Percentiles rank a stretch among this genome's conserved stretches.
These are phyloP conservation scores for Dactylellina cionopaga DNA, from an alignment of 2,329 filamentous ascomycete genomes.

Conservation along the genomic window DNA sequence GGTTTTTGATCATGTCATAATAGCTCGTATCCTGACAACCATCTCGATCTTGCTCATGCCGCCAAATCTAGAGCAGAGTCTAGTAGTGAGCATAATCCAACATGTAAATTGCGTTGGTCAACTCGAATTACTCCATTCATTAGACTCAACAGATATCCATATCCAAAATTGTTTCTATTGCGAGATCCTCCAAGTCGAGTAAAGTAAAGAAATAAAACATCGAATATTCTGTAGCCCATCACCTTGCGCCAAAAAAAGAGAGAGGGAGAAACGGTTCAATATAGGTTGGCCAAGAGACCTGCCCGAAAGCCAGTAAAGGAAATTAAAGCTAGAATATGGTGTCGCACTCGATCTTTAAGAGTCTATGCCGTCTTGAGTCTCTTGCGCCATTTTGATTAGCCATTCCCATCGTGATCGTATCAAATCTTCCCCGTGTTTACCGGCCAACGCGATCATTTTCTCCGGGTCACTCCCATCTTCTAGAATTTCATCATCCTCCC, in stretches of 20 bases:
- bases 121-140: not conserved
- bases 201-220: no score
- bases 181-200: no score
- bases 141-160: no score
- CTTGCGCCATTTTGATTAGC: not conserved
- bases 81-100: not conserved
- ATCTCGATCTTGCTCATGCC: conserved; percentile 10
- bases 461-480: not conserved
- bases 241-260: no score
- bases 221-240: no score
- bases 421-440: conserved; percentile 20
- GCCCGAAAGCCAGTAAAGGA: no score
- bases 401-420: conserved; percentile 13
- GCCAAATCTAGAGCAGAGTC: not conserved
- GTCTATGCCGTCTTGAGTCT: not conserved
- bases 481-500: conserved; percentile 19
- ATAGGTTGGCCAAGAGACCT: no score
- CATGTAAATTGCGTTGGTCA: not conserved
- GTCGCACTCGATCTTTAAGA: not conserved
- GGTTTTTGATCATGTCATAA: not conserved
- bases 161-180: no score
- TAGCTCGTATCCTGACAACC: not conserved
- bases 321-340: not conserved
- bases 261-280: no score
- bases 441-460: not conserved